Base-by-base conservation (phyloP, 495 filamentous ascomycete genomes). In the Pyrenopolyporus hunteri region DNA sequence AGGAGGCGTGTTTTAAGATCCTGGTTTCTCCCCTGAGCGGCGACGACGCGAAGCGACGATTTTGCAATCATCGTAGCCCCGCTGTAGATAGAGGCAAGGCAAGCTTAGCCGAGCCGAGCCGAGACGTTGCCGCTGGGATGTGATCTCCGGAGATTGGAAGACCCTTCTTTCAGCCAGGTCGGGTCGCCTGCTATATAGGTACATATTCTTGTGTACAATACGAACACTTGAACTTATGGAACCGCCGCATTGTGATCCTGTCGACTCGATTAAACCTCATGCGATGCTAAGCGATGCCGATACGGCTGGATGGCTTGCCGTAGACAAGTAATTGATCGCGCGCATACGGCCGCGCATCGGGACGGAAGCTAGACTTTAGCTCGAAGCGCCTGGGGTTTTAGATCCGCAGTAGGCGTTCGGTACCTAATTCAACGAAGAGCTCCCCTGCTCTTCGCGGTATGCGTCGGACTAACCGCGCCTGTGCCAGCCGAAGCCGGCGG, bases 1-100 rank as follows among this genome's bases (percentile, higher is more conserved):
- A n/a, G 17, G 19, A 42, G 47, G 9, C 28, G 22, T 10, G 61
- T 64, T 59, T 64, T 37, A 64, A 59, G 37, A 59, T 50, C 43
- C 43, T 46, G 31, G 61, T 42, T n/a, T n/a, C 47, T 54, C 48
- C 31, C 29, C n/a, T 40, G 35, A 45, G 14, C 59, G 52, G 33
- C 39, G 13, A 11, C 59, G 52, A 40, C 39, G 13, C 25, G 11
- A 46, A 31, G 45, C 28, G 22, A 13, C 39, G 19, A 39, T 43
- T 17, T 54, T 10, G 37, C 33, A 28, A 16, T 51, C 56, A 36
- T n/a, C 23, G 36, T 42, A 43, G 35, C 26, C 36, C 28, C 36
- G 17, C 42, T 48, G n/a, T n/a, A n/a, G 23, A 19, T n/a, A 19
- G 31, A 54, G 61, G 54, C 25, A 54, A 42, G n/a, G n/a, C n/a